Evolutionary conservation across 176 grass and related monocot genomes (phyloP), one percentile per base, ranked within the genome.

Genomic region (Ananas comosus): DNA sequence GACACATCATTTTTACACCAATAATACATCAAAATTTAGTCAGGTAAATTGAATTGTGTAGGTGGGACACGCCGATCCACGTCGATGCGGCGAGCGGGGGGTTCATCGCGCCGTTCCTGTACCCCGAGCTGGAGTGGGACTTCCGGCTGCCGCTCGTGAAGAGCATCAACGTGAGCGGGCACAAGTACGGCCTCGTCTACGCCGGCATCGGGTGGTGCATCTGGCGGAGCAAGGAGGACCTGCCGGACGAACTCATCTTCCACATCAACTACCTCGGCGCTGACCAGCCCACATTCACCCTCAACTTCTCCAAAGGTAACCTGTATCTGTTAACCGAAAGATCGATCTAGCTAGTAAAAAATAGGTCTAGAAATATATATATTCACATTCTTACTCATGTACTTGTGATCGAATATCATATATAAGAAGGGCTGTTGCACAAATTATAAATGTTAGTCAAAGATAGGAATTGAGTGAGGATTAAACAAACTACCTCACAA

Each of bases 121-220:
- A 93, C 87, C 94, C 94, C 49, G 84, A 99, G 49, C 80, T 99
- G 27, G 82, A 93, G 57, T 99, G 94, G 94, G 94, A 99, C 69
- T 99, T 99, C 71, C 76, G 87, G 14, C 72, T 99, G 23, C 89
- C 87, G 14, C 72, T 80, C 69, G 94, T 99, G 22, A 99, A 93
- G 87, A 99, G 94, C 85, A 99, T 99, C 79, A 99, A 99, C 75
- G 94, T 99, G 14, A 99, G 94, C 53, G 94, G 94, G 9, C 94
- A 99, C 78, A 99, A 99, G 68, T 99, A 99, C 50, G 94, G 94
- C 14, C 94, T 99, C 10, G 94, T 99, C n/a, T 99, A 99, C 72
- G 87, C 94, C 50, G 94, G 94, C 50, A 93, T 99, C 22, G 94
- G 94, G 12, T 99, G 94, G 94, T 77, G 77, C 74, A 58, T 99